Evolutionary conservation across 768 basidiomycete species (phyloP), one percentile per base, ranked within the genome.

Genomic region (Trametes cinnabarina): DNA sequence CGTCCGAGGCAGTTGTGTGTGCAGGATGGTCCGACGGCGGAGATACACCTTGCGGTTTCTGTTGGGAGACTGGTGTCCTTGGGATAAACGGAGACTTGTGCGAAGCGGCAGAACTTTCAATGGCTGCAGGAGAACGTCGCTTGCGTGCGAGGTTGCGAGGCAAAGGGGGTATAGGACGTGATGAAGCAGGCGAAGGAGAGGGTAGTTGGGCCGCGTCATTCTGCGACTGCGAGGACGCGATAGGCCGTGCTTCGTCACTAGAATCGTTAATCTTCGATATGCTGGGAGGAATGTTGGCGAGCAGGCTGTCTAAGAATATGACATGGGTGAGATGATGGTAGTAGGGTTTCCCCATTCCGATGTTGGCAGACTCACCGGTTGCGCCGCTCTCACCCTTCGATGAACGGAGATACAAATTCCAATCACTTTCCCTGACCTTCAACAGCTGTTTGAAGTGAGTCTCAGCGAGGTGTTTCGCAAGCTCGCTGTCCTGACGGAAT

Each of bases 391-490:
- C 26, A 10, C 63, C 63, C 14, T 55, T 49, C 10, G 48, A 34
- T 11, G 57, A 52, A 1, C 60, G 52, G 10, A 64, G 30, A 41
- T 64, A 61, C 6, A 47, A 32, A 12, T 53, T 35, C 53, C 49
- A 61, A 14, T 64, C 47, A 0, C 55, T 53, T 25, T 54, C 52
- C 34, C 50, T 51, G 3, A 64, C 58, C 9, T 20, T 34, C 14
- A 60, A 32, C 3, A 64, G 51, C 34, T 56, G 41, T 2, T n/a
- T 47, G 30, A 61, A 62, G 42, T 64, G 63, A 12, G 41, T 47
- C 19, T 53, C 30, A 6, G 56, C 22, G 20, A 61, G 32, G 43
- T 64, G 63, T 5, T 17, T 25, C 10, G 26, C 14, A 32, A 63
- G 53, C 3, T 60, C 63, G 17, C n/a, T 6, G 8, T 30, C 15